phyloP scores from a whole-genome alignment of 2,329 filamentous ascomycete genomes.

The Phaeophleospora eucalypticola region DNA sequence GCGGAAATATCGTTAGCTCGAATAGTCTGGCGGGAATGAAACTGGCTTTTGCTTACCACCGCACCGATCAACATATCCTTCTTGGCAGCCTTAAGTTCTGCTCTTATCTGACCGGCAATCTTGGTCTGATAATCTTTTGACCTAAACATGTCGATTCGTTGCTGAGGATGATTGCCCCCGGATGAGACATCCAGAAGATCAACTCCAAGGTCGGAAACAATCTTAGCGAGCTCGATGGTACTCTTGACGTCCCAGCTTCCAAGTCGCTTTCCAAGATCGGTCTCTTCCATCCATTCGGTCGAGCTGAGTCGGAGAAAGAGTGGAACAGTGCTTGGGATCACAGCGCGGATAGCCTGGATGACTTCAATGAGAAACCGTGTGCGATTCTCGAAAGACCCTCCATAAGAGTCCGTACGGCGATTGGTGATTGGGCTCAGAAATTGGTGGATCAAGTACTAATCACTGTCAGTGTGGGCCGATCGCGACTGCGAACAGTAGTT shows the following conservation, averaged over 20 bases:
- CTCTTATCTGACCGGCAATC: slow-evolving; percentile 45
- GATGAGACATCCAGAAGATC: slow-evolving; percentile 83
- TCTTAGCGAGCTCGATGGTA: slow-evolving; percentile 57
- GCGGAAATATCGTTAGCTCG: neutral
- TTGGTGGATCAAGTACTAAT: slow-evolving; percentile 61
- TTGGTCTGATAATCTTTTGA: slow-evolving; percentile 48
- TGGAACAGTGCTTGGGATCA: slow-evolving; percentile 63
- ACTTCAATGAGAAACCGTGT: slow-evolving; percentile 64
- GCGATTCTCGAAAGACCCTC: slow-evolving; percentile 67
- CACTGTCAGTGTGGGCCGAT: neutral
- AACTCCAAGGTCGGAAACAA: slow-evolving; percentile 69
- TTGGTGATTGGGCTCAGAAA: slow-evolving; percentile 69
- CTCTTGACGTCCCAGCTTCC: slow-evolving; percentile 66
- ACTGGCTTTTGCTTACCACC: slow-evolving; percentile 36
- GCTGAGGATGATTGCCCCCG: slow-evolving; percentile 62
- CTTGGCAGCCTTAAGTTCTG: slow-evolving; percentile 35
- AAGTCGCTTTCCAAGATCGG: slow-evolving; percentile 45
- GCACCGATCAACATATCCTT: slow-evolving; percentile 48
- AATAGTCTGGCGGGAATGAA: neutral
- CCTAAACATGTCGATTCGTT: slow-evolving; percentile 40
- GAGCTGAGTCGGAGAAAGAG: slow-evolving; percentile 68
- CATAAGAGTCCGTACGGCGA: slow-evolving; percentile 62
- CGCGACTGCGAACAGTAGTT: neutral
- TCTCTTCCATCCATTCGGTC: slow-evolving; percentile 68
- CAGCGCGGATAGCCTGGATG: slow-evolving; percentile 47